Conservation (phyloP, 2,329 filamentous ascomycete species). For the Trichoderma sp. region DNA sequence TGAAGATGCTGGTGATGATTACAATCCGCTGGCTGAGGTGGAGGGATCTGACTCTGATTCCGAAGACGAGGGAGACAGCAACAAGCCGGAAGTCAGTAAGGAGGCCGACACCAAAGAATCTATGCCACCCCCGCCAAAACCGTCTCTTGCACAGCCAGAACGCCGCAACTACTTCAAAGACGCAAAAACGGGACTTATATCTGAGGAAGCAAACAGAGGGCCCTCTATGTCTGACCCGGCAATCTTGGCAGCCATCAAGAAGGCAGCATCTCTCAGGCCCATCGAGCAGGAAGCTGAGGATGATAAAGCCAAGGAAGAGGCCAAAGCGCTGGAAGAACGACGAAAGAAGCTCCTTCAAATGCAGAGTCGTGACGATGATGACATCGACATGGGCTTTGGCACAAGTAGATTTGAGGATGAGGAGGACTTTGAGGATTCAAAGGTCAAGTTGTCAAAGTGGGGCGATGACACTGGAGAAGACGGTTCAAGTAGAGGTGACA, state of each 20-base stretch:
- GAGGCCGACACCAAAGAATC: slow-evolving; percentile 34
- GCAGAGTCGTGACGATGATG: slow-evolving; percentile 79
- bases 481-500: slow-evolving; percentile 49
- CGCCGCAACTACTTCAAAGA: slow-evolving; percentile 66
- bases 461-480: slow-evolving; percentile 54
- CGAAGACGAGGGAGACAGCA: slow-evolving; percentile 47
- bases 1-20: slow-evolving; percentile 67
- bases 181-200: slow-evolving; percentile 58
- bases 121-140: slow-evolving; percentile 55
- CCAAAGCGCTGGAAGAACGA: slow-evolving; percentile 65
- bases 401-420: slow-evolving; percentile 85
- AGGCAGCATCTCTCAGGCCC: slow-evolving; percentile 70
- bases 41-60: slow-evolving; percentile 51
- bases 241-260: slow-evolving; percentile 82
- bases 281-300: slow-evolving; percentile 45
- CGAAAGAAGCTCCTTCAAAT: slow-evolving; percentile 74
- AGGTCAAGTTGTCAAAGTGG: slow-evolving; percentile 71
- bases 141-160: slow-evolving; percentile 42
- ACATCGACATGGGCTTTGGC: slow-evolving; percentile 94
- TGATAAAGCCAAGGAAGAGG: slow-evolving; percentile 49
- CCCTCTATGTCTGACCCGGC: slow-evolving; percentile 72
- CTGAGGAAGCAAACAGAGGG: slow-evolving; percentile 54
- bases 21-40: slow-evolving; percentile 67
- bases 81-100: slow-evolving; percentile 34
- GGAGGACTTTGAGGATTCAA: slow-evolving; percentile 73